phyloP scores from a whole-genome alignment of 2,329 filamentous ascomycete species.

The Fusarium brachygibbosum region DNA sequence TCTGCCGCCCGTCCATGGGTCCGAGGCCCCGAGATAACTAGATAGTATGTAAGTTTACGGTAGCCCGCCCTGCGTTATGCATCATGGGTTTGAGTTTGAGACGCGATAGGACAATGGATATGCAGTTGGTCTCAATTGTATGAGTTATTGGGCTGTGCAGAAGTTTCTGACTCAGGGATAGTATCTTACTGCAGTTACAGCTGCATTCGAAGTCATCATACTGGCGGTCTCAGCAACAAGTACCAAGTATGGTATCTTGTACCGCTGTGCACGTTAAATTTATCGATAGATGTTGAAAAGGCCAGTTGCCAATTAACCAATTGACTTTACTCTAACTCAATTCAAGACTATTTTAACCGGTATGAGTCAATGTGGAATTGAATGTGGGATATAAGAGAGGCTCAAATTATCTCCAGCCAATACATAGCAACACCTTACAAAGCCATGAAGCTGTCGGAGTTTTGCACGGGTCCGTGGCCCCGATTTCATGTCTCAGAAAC shows the following conservation, averaged over 20 bases:
- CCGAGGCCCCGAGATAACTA: conserved; percentile 8
- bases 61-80: background rate
- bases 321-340: background rate
- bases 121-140: background rate
- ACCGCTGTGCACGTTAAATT: background rate
- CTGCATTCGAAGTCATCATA: too few relatives aligned
- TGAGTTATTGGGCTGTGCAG: background rate
- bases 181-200: background rate
- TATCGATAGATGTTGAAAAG: background rate
- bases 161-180: background rate
- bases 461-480: conserved; percentile 2
- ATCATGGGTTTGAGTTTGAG: background rate
- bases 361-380: background rate
- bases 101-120: background rate
- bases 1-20: conserved; percentile 1
- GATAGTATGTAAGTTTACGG: too few relatives aligned
- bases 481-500: background rate
- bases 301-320: background rate
- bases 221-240: background rate
- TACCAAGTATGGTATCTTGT: background rate
- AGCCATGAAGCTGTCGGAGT: background rate
- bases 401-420: background rate
- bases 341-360: background rate
- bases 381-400: background rate
- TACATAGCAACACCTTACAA: background rate